phyloP scores from a whole-genome alignment of 2,329 filamentous ascomycete species.

The Fusarium sp. region DNA sequence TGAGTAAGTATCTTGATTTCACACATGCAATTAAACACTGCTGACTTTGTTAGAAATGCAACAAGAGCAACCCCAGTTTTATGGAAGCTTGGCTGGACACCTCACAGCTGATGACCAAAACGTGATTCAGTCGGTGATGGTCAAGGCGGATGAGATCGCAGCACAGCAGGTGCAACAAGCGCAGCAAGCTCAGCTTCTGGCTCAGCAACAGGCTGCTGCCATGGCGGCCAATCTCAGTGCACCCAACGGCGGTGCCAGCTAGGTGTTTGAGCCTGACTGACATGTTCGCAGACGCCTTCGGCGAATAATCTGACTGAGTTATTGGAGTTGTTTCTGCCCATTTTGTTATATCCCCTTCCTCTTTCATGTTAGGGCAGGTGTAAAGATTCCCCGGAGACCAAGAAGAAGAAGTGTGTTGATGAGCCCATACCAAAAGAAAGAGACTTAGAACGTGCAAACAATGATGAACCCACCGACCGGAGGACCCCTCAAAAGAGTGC shows the following conservation, averaged over 20 bases:
- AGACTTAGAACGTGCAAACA: slow-evolving; percentile 50
- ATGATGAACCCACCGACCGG: slow-evolving; percentile 46
- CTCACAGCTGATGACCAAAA: slow-evolving; percentile 84
- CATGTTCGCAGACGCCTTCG: slow-evolving; percentile 4
- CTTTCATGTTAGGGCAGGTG: slow-evolving; percentile 47
- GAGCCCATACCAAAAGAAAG: slow-evolving; percentile 49
- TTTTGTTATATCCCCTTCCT: slow-evolving; percentile 49
- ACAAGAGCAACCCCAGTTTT: slow-evolving; percentile 91
- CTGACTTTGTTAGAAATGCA: slow-evolving; percentile 76
- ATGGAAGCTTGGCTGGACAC: slow-evolving; percentile 82
- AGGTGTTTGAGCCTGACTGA: slow-evolving; percentile 10
- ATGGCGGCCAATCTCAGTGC: slow-evolving; percentile 38
- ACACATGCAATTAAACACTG: neutral
- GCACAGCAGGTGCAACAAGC: slow-evolving; percentile 48
- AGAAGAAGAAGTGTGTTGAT: slow-evolving; percentile 46
- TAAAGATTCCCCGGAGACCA: slow-evolving; percentile 49
- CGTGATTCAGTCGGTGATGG: slow-evolving; percentile 83
- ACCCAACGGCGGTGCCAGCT: slow-evolving; percentile 47
- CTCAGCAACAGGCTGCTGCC: slow-evolving; percentile 48
- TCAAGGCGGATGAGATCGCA: slow-evolving; percentile 65
- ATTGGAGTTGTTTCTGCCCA: slow-evolving; percentile 45
- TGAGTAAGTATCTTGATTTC: slow-evolving; percentile 72
- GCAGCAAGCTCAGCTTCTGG: slow-evolving; percentile 48
- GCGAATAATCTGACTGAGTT: slow-evolving; percentile 36
- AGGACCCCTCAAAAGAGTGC: slow-evolving; percentile 45